These are phyloP conservation scores for Wallacemonas sp. DNA, from an alignment of 208 protist species.

Conservation along the genomic window DNA sequence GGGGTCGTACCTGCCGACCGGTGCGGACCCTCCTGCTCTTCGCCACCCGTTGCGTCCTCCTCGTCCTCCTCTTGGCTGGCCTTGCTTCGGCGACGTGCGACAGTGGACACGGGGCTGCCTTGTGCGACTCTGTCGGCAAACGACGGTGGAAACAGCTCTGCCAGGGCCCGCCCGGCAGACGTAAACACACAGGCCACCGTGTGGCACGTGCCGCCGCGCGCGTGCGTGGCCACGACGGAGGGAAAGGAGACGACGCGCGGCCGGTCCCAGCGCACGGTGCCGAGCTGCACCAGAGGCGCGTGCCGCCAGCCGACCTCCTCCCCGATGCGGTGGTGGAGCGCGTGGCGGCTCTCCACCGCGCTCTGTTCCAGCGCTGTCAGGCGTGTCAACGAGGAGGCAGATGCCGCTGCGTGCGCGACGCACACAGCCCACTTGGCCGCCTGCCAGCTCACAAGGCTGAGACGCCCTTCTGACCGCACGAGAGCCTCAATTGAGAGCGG, in stretches of 20 bases:
- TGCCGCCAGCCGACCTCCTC: constrained; percentile 14
- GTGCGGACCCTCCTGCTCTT: not conserved
- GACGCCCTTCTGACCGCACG: not conserved
- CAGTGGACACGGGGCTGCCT: too few relatives aligned
- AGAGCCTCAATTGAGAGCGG: not conserved
- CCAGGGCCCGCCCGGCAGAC: not conserved
- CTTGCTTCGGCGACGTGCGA: too few relatives aligned
- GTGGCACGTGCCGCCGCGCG: constrained; percentile 6
- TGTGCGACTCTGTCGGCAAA: constrained; percentile 1
- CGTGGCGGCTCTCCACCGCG: not conserved
- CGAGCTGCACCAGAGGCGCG: constrained; percentile 6
- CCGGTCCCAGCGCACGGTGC: not conserved
- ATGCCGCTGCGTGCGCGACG: not conserved
- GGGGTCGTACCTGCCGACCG: too few relatives aligned
- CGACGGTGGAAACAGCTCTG: not conserved
- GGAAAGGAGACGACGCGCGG: not conserved
- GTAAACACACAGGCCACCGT: not conserved
- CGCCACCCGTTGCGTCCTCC: too few relatives aligned
- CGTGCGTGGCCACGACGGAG: constrained; percentile 1
- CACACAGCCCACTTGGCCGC: not conserved
- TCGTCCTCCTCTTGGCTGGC: too few relatives aligned
- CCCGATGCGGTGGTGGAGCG: not conserved
- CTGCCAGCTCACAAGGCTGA: not conserved
- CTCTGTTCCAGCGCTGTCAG: not conserved
- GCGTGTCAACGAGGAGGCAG: not conserved